Conservation (phyloP, 2,329 filamentous ascomycete species). For the Alternaria dauci region DNA sequence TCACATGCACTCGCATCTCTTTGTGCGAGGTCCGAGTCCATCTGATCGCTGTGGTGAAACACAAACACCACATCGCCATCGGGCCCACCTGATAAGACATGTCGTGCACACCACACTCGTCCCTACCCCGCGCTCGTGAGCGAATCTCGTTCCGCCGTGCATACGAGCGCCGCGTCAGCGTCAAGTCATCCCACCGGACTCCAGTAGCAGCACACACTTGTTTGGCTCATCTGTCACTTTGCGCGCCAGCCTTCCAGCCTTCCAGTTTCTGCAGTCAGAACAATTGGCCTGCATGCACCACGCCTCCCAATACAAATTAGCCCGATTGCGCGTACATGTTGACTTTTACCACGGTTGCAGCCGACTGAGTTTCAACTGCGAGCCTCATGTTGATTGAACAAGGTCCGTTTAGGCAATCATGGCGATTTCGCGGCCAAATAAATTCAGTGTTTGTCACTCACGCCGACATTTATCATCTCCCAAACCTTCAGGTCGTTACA, state of each 20-base stretch:
- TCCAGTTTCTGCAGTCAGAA: not conserved
- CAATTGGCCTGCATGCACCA: conserved; percentile 3
- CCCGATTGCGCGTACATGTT: not conserved
- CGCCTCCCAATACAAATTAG: not conserved
- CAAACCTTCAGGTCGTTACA: not conserved
- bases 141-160: conserved; percentile 6
- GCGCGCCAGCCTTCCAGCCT: not conserved
- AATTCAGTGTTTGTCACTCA: not conserved
- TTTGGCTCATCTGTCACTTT: conserved; percentile 4
- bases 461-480: not conserved
- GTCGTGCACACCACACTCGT: conserved; percentile 8
- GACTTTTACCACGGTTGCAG: not conserved
- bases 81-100: conserved; percentile 4
- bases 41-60: conserved; percentile 15
- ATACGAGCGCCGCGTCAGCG: conserved; percentile 13
- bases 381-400: not conserved
- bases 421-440: not conserved
- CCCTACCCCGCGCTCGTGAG: conserved; percentile 10
- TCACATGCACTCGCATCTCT: not conserved
- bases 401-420: not conserved
- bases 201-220: not conserved
- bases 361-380: not conserved
- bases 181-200: conserved; percentile 3
- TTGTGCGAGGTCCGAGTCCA: not conserved
- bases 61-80: conserved; percentile 10